Evolutionary conservation across 106 monocot species (phyloP).

Genomic region (Phalaenopsis aphrodite): DNA sequence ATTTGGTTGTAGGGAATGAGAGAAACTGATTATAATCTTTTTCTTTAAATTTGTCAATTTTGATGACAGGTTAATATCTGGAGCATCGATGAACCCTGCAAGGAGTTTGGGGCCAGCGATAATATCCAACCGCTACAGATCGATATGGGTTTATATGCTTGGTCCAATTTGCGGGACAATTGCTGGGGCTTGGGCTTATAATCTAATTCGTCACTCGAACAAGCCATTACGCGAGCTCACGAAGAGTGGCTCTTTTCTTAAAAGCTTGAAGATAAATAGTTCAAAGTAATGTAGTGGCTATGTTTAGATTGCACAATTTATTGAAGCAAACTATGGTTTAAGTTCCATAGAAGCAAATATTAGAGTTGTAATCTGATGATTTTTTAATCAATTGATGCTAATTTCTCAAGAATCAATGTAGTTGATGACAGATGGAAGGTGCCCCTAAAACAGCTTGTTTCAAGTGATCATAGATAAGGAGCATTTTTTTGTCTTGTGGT

Average conservation of each 20-base stretch:
- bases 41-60: not conserved
- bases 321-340: not conserved
- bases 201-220: slow-evolving; percentile 66
- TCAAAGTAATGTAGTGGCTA: not conserved
- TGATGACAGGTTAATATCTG: slow-evolving; percentile 58
- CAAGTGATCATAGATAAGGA: no score
- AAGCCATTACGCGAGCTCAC: slow-evolving; percentile 69
- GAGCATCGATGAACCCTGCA: slow-evolving; percentile 91
- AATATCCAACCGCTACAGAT: slow-evolving; percentile 29
- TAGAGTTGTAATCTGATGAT: not conserved
- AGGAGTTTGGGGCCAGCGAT: slow-evolving; percentile 72
- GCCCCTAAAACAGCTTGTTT: no score
- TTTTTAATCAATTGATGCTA: not conserved
- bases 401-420: not conserved
- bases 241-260: slow-evolving; percentile 63
- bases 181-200: slow-evolving; percentile 73
- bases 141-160: slow-evolving; percentile 74
- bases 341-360: not conserved
- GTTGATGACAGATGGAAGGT: no score
- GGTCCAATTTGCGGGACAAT: slow-evolving; percentile 47
- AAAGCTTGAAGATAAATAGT: slow-evolving; percentile 21
- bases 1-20: no score
- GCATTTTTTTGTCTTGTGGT: no score
- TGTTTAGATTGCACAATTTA: not conserved
- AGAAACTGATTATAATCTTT: not conserved